phyloP scores from a whole-genome alignment of 2,329 filamentous ascomycete species.

The Aureobasidium sp. region DNA sequence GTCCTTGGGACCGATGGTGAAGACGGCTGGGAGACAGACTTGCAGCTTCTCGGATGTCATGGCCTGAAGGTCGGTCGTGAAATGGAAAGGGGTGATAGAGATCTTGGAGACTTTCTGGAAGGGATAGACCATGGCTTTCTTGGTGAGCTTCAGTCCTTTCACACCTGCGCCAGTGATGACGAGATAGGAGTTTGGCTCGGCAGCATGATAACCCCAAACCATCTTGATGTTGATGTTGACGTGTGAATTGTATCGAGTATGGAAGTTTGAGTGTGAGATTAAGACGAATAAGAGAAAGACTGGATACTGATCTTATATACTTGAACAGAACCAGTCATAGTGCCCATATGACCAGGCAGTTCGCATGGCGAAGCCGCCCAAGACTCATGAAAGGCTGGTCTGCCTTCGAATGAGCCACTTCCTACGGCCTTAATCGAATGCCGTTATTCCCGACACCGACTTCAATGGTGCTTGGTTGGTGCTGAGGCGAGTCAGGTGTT shows the following conservation, averaged over 20 bases:
- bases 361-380: not conserved
- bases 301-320: not conserved
- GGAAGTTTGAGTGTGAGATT: not conserved
- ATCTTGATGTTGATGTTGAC: not conserved
- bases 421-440: not conserved
- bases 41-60: conserved; percentile 88
- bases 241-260: not conserved
- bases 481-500: not conserved
- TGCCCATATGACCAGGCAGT: too few species aligned
- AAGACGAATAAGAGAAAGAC: not conserved
- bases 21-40: conserved; percentile 73
- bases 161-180: conserved; percentile 76
- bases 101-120: conserved; percentile 47
- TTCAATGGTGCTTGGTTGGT: not conserved
- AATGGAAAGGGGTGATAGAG: conserved; percentile 43
- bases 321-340: not conserved
- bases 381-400: not conserved
- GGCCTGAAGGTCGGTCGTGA: conserved; percentile 71
- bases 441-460: not conserved
- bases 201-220: conserved; percentile 37
- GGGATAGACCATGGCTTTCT: conserved; percentile 64
- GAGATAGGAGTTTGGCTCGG: conserved; percentile 74
- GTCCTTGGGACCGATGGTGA: conserved; percentile 76
- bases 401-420: not conserved
- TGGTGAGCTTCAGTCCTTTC: conserved; percentile 65